A percentile compares a stretch with the other conserved stretches of the same genome.
Conservation (phyloP, 768 basidiomycete genomes). For the Epithele typhae region DNA sequence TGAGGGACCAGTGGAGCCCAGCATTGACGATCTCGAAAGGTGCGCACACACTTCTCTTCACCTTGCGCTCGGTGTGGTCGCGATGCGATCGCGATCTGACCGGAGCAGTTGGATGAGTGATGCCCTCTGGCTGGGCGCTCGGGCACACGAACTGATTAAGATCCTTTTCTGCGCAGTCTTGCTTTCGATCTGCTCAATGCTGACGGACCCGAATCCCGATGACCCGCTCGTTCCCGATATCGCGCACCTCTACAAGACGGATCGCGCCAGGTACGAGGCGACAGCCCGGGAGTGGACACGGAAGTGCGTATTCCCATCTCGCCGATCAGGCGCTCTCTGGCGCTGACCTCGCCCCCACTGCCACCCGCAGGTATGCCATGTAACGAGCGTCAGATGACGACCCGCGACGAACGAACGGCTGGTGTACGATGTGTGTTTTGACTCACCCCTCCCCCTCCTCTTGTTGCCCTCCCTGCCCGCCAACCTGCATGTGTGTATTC, state of each 20-base stretch:
- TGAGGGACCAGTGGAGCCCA: constrained; percentile 99
- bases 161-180: constrained; percentile 51
- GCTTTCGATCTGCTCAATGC: constrained; percentile 97
- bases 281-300: constrained; percentile 99
- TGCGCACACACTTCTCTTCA: constrained; percentile 29
- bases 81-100: neutral
- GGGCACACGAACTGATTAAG: constrained; percentile 1
- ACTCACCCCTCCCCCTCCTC: constrained; percentile 3
- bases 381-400: constrained; percentile 28
- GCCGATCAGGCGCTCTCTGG: neutral
- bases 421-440: constrained; percentile 21
- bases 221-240: constrained; percentile 99
- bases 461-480: constrained; percentile 2
- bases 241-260: constrained; percentile 99
- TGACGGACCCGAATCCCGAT: constrained; percentile 99
- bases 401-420: constrained; percentile 12
- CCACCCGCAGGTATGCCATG: constrained; percentile 44
- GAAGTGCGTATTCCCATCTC: constrained; percentile 72
- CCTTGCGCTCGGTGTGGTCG: neutral
- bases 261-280: constrained; percentile 93
- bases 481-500: constrained; percentile 16
- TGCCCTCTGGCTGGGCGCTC: neutral
- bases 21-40: constrained; percentile 99
- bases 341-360: neutral
- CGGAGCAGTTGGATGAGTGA: neutral